Evolutionary conservation across 805 yeast species (phyloP), one percentile per base, ranked within the genome.

Genomic region (Metschnikowia vanudenii): DNA sequence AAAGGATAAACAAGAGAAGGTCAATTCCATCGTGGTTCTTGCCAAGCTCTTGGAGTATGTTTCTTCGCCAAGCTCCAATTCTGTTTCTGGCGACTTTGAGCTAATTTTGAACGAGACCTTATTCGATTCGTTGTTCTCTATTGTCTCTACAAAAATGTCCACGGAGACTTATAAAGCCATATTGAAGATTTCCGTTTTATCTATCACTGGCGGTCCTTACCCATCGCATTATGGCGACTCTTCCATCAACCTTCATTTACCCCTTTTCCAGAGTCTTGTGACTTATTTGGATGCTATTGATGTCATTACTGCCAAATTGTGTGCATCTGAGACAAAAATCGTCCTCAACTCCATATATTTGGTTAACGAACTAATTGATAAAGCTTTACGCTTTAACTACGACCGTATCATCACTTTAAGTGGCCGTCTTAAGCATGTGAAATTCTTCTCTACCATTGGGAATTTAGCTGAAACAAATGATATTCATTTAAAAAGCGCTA

Each of bases 21-120:
- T 76, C 39, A 79, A 77, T 59, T 70, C 79, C 2, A 74, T 81
- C 9, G 75, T 76, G 1, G 80, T 80, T 3, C 61, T 82, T 26
- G 78, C 83, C 28, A 78, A 74, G 51, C 64, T 78, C 22, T 61
- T 80, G 37, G 82, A 79, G 36, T 68, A 69, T 43, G 56, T 69
- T 10, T 45, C 55, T 2, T 30, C 50, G 9, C 54, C 62, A 9
- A 63, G 67, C n/a, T 63, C 67, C 18, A 71, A 76, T 6, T 77
- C 80, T 4, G 59, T 60, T 17, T 62, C 66, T 16, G 63, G 69
- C 24, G 67, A 61, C 6, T 65, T 71, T 48, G 47, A 61, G 18
- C 46, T 55, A 9, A 54, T 70, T 11, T 65, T 76, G 52, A 79
- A 75, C 54, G 69, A 67, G 37, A 50, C 60, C 1, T 59, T 79